phyloP scores from a whole-genome alignment of 129 eudicot species.

The Centaurea solstitialis region DNA sequence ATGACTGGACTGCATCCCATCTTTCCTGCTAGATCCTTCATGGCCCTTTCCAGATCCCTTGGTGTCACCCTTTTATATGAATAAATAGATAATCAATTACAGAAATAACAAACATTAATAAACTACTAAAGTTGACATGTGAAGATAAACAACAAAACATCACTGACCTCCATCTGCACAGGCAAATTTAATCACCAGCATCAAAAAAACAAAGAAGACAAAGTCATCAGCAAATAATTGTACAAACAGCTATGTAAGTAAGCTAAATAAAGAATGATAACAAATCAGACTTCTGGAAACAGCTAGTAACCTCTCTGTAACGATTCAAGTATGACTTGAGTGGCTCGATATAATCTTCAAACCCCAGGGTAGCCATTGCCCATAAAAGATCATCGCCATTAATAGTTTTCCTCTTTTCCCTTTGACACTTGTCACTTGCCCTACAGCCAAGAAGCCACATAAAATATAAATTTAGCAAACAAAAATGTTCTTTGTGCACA shows the following conservation, averaged over 20 bases:
- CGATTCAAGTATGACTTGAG: constrained; percentile 63
- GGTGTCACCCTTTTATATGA: constrained; percentile 59
- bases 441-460: constrained; percentile 28
- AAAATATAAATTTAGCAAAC: neutral
- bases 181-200: constrained; percentile 30
- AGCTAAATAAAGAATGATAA: neutral
- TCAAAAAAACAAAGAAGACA: neutral
- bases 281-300: neutral
- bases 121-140: neutral
- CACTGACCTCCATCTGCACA: constrained; percentile 74
- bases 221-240: constrained; percentile 24
- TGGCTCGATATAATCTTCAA: constrained; percentile 85
- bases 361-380: constrained; percentile 88
- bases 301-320: constrained; percentile 67
- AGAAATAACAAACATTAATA: neutral
- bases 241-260: neutral
- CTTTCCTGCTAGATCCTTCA: constrained; percentile 68
- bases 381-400: constrained; percentile 89
- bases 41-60: constrained; percentile 78
- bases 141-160: neutral
- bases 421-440: constrained; percentile 92
- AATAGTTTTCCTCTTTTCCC: constrained; percentile 83
- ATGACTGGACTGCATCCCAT: constrained; percentile 46
- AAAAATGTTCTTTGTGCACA: neutral
- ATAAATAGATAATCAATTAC: neutral